A percentile compares a stretch with the other conserved stretches of the same genome.
These are phyloP conservation scores for Trichoderma aggressivum DNA, from an alignment of 2,329 filamentous ascomycete genomes.

Conservation along the genomic window DNA sequence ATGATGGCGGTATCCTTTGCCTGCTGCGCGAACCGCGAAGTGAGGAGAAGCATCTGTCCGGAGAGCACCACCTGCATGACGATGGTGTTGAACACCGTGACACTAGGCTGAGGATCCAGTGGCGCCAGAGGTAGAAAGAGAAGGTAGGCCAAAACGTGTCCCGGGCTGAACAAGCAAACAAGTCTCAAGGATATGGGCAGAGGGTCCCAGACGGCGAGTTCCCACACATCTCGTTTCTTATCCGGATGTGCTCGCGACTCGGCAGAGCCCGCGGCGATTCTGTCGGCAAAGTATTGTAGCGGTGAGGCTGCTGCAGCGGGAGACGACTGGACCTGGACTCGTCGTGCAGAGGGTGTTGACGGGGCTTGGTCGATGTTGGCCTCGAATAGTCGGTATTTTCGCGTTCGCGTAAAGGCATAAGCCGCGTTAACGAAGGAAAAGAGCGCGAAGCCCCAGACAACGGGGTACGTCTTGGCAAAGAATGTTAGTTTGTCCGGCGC, in stretches of 20 bases:
- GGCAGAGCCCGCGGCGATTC: slow-evolving; percentile 67
- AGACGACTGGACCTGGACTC: slow-evolving; percentile 84
- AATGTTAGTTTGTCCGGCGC: slow-evolving; percentile 10
- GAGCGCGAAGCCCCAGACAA: slow-evolving; percentile 66
- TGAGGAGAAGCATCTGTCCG: slow-evolving; percentile 69
- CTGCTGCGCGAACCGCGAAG: slow-evolving; percentile 75
- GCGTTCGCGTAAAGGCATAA: slow-evolving; percentile 76
- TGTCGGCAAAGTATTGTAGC: slow-evolving; percentile 66
- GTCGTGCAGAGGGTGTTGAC: slow-evolving; percentile 78
- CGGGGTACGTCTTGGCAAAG: slow-evolving; percentile 56
- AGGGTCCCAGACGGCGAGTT: slow-evolving; percentile 90
- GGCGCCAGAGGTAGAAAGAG: slow-evolving; percentile 76
- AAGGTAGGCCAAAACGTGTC: slow-evolving; percentile 87
- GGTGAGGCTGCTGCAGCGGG: slow-evolving; percentile 71
- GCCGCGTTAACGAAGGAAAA: slow-evolving; percentile 73
- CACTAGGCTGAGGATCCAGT: slow-evolving; percentile 76
- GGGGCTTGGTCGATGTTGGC: slow-evolving; percentile 72
- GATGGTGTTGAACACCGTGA: slow-evolving; percentile 82
- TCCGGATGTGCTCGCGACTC: slow-evolving; percentile 82
- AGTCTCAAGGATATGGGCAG: slow-evolving; percentile 76
- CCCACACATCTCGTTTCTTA: slow-evolving; percentile 84
- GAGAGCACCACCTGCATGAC: slow-evolving; percentile 72
- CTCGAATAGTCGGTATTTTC: slow-evolving; percentile 90
- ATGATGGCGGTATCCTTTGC: slow-evolving; percentile 80
- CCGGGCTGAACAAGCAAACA: slow-evolving; percentile 88